phyloP scores from a whole-genome alignment of 345 rosid genomes.

The Syzygium jambos region DNA sequence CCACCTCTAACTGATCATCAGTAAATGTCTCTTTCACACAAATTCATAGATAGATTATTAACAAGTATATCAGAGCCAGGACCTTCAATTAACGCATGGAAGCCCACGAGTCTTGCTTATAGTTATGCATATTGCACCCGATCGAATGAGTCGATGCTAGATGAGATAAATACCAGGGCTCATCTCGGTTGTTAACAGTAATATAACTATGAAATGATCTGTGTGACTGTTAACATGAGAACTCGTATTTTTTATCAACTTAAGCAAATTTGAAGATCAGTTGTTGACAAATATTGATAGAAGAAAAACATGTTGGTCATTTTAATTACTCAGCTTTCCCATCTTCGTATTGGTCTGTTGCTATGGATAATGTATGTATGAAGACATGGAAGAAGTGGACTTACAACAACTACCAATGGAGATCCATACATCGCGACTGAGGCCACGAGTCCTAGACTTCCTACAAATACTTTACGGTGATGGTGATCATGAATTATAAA shows the following conservation, averaged over 20 bases:
- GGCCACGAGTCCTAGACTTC: slow-evolving; percentile 57
- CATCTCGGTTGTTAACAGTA: neutral
- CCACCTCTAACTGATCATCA: neutral
- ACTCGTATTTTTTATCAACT: neutral
- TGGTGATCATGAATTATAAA: slow-evolving; percentile 48
- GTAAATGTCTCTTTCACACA: neutral
- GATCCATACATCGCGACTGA: slow-evolving; percentile 68
- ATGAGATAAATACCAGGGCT: neutral
- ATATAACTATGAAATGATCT: neutral
- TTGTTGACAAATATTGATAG: neutral
- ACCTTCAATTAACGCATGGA: neutral
- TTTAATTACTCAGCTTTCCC: neutral
- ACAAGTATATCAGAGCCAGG: neutral
- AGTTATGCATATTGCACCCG: neutral
- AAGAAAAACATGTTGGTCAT: neutral
- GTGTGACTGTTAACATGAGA: neutral
- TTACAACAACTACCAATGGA: slow-evolving; percentile 66
- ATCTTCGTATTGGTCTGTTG: neutral
- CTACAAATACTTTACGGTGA: slow-evolving; percentile 55
- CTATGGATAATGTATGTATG: neutral
- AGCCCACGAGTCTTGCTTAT: neutral
- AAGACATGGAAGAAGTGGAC: slow-evolving; percentile 3
- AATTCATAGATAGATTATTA: neutral
- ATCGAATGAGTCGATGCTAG: neutral
- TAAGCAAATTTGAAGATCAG: neutral